These are phyloP conservation scores for Pyrenula aspistea DNA, from an alignment of 495 filamentous ascomycete species.

Conservation along the genomic window DNA sequence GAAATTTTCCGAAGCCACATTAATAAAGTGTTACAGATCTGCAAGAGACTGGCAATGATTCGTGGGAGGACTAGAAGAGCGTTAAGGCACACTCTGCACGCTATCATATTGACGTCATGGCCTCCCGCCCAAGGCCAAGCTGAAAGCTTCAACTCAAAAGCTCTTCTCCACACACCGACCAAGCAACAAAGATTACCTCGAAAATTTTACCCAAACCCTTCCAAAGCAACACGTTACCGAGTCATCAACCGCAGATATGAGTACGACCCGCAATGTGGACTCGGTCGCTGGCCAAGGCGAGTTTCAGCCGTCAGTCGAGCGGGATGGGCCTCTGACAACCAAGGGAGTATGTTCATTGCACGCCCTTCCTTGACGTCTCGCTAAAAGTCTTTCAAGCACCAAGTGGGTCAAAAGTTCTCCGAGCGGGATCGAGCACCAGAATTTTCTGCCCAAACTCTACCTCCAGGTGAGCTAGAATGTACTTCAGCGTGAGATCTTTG, in stretches of 20 bases:
- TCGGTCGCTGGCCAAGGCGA: slow-evolving; percentile 43
- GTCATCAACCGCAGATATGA: slow-evolving; percentile 29
- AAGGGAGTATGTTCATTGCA: slow-evolving; percentile 34
- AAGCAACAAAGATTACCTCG: no score
- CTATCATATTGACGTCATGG: not conserved
- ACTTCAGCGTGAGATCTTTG: no score
- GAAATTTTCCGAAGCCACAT: no score
- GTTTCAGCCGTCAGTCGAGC: slow-evolving; percentile 39
- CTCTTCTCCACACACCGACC: no score
- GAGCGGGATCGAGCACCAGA: slow-evolving; percentile 49
- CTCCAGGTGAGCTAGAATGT: no score
- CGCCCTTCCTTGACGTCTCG: slow-evolving; percentile 1
- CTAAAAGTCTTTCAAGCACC: slow-evolving; percentile 39
- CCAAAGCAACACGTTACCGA: not conserved
- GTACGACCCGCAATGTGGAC: slow-evolving; percentile 36
- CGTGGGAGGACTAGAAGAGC: no score
- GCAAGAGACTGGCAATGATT: no score
- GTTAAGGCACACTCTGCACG: no score
- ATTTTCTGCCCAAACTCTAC: slow-evolving; percentile 47
- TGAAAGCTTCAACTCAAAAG: no score
- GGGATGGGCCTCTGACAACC: slow-evolving; percentile 37
- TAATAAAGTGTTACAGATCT: no score
- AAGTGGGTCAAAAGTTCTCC: slow-evolving; percentile 45
- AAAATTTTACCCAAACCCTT: no score
- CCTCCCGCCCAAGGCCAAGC: not conserved